These are phyloP conservation scores for Ophiocordyceps polyrhachis-furcata DNA, from an alignment of 2,329 filamentous ascomycete species.

Conservation along the genomic window DNA sequence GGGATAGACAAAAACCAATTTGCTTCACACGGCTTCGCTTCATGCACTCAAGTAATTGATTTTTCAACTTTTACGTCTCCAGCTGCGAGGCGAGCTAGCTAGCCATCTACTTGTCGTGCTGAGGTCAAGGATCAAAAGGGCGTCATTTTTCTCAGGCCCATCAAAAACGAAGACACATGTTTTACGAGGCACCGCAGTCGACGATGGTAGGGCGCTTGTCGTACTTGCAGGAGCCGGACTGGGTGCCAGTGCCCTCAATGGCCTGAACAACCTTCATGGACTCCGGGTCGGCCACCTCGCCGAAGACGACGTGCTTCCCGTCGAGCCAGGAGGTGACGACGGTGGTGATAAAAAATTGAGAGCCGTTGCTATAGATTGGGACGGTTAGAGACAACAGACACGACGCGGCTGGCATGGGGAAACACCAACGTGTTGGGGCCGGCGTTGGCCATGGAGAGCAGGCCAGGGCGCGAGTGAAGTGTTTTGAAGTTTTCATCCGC, in stretches of 20 bases:
- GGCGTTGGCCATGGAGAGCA: constrained; percentile 90
- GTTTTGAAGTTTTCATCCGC: constrained; percentile 76
- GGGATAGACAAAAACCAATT: too few relatives aligned
- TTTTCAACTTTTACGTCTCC: neutral
- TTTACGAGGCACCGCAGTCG: constrained; percentile 30
- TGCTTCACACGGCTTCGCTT: too few relatives aligned
- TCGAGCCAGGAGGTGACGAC: constrained; percentile 76
- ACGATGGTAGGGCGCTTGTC: constrained; percentile 39
- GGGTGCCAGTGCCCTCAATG: constrained; percentile 40
- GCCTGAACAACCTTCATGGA: constrained; percentile 37
- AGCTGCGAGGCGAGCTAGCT: neutral
- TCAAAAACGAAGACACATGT: constrained; percentile 1
- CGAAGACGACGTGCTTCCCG: constrained; percentile 71
- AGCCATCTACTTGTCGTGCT: constrained; percentile 1
- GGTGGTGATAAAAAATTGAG: constrained; percentile 95
- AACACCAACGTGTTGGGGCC: constrained; percentile 68
- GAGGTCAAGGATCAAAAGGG: neutral
- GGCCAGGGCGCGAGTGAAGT: constrained; percentile 56
- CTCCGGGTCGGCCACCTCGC: constrained; percentile 40
- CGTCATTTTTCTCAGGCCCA: neutral
- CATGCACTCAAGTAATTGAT: neutral
- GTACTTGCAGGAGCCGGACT: constrained; percentile 36
- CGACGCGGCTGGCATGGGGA: neutral
- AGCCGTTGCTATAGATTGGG: constrained; percentile 61
- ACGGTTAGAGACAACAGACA: neutral